Evolutionary conservation across 768 basidiomycete genomes (phyloP), one percentile per base, ranked within the genome.

Genomic region (Arthromyces matolae): DNA sequence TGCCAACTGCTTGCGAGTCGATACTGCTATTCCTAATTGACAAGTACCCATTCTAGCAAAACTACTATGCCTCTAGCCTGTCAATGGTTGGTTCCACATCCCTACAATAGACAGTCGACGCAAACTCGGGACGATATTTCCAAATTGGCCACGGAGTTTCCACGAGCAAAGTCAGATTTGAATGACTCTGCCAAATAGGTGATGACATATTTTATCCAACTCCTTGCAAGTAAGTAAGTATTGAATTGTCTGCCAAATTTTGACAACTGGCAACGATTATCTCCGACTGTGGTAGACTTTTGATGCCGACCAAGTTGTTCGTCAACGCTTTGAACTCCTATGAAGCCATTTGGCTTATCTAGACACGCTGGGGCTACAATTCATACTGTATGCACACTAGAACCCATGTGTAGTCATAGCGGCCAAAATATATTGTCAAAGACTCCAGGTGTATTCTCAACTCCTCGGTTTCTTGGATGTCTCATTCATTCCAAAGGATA

Each of bases 261-360:
- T 44, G 6, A 33, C 31, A 44, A 32, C 10, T 34, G 42, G 25
- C 16, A 20, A 22, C 34, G 20, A 31, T 52, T 50, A 54, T 50
- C 56, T 57, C 53, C 53, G 41, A 42, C 42, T 39, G 24, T 23
- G n/a, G n/a, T n/a, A n/a, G n/a, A n/a, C n/a, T n/a, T n/a, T n/a
- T n/a, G n/a, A n/a, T n/a, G n/a, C n/a, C n/a, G n/a, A n/a, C n/a
- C n/a, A n/a, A n/a, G n/a, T n/a, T n/a, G n/a, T n/a, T n/a, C n/a
- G n/a, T n/a, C n/a, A n/a, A n/a, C n/a, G n/a, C n/a, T n/a, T n/a
- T n/a, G n/a, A n/a, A n/a, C n/a, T n/a, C n/a, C n/a, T n/a, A n/a
- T n/a, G n/a, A n/a, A n/a, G n/a, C n/a, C n/a, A n/a, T n/a, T n/a
- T n/a, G n/a, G n/a, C n/a, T n/a, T n/a, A n/a, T n/a, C n/a, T n/a